Percentiles rank a stretch among this genome's conserved stretches.
Conservation (phyloP, 495 filamentous ascomycete genomes). For the Pyrenula aspistea region DNA sequence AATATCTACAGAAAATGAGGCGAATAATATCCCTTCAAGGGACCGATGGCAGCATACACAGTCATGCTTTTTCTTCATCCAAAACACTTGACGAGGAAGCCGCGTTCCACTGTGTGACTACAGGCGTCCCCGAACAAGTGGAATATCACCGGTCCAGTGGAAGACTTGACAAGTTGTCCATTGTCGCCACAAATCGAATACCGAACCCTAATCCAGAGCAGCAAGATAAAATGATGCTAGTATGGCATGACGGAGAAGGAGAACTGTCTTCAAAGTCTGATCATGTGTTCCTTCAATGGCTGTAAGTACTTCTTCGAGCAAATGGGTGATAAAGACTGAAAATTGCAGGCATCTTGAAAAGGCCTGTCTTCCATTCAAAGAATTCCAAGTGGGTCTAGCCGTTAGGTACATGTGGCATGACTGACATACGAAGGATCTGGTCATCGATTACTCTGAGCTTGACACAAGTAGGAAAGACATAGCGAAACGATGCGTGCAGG, state of each 20-base stretch:
- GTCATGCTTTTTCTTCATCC: background rate
- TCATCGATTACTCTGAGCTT: background rate
- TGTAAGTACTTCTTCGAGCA: background rate
- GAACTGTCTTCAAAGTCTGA: background rate
- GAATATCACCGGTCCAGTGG: background rate
- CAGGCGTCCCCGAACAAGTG: background rate
- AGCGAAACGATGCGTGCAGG: background rate
- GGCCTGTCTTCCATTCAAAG: background rate
- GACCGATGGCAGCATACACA: background rate
- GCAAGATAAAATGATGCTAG: background rate
- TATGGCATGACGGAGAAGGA: background rate
- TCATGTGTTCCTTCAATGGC: background rate
- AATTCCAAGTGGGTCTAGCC: background rate
- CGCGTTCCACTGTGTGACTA: background rate
- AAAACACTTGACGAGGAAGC: background rate
- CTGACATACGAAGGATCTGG: background rate
- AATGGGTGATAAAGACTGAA: background rate
- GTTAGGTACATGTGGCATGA: background rate
- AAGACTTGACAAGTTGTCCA: background rate
- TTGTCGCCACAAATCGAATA: background rate
- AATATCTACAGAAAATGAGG: background rate
- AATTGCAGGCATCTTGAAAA: background rate
- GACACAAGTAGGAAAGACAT: background rate
- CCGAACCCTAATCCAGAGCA: background rate
- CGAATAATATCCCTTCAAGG: background rate